Base-by-base conservation (phyloP, 805 yeast genomes). In the Wickerhamiella galacta region DNA sequence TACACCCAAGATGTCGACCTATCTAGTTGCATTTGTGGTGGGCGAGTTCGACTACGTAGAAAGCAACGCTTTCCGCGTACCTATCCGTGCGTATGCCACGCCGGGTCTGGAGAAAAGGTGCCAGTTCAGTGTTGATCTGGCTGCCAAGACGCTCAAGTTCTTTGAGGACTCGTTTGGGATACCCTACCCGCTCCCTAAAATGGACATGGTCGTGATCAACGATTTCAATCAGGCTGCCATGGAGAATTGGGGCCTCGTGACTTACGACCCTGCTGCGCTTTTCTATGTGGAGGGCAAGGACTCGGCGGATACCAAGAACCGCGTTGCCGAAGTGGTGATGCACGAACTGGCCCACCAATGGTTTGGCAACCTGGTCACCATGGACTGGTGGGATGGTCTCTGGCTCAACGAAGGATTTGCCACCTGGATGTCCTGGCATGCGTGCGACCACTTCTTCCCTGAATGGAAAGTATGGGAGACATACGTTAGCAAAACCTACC, bases 361-460 rank as follows among this genome's bases (percentile, higher is more conserved):
- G 93, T 81, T 80, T 48, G 93, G 93, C 35, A 75, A 81, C 54
- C 65, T 76, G 45, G 87, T 79, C 39, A 81, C 93, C 30, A 81
- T 80, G 93, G 72, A 76, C 47, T 81, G 92, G 90, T 80, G 93
- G 93, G 81, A 80, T 46, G 90, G 78, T 46, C 63, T 80, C 43
- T 80, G 93, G 93, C 67, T 80, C 39, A 80, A 80, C 49, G 93
- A 80, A 57, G 90, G 92, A 10, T 80, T 80, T 57, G 93, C 93
- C 12, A 80, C 93, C 18, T 80, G 80, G 74, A 77, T 76, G 49
- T 79, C 82, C 3, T 75, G 68, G 64, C 57, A 65, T 34, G 74
- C 83, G 12, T 75, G 75, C 33, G 74, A 76, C 48, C 54, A 65
- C 41, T 64, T 78, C 45, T 71, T 68, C 52, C 92, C 92, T 9